Conservation (phyloP, 805 yeast species). For the Diddensiella caesifluorescens region DNA sequence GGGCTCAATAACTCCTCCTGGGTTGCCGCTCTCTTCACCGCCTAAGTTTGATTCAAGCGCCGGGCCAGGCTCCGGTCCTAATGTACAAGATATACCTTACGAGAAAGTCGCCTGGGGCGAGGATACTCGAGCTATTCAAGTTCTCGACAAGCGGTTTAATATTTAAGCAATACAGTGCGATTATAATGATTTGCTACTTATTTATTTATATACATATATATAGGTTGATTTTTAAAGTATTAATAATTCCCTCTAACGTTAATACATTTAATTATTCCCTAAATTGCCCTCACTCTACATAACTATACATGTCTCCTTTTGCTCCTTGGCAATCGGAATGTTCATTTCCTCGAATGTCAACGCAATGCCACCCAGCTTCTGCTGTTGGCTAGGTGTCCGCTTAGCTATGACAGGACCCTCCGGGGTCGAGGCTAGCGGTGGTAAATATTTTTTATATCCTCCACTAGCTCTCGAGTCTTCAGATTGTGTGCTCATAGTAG, state of each 20-base stretch:
- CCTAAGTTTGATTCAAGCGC: neutral
- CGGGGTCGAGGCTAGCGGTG: neutral
- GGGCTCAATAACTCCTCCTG: neutral
- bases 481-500: constrained; percentile 4
- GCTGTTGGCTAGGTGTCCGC: neutral
- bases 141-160: constrained; percentile 26
- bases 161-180: constrained; percentile 2
- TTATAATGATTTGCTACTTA: constrained; percentile 5
- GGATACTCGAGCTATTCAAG: constrained; percentile 30
- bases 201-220: neutral
- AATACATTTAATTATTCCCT: neutral
- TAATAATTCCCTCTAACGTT: neutral
- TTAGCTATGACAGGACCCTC: neutral
- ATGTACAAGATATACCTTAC: constrained; percentile 24
- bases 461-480: too few relatives aligned
- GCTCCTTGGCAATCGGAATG: constrained; percentile 25
- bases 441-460: too few relatives aligned
- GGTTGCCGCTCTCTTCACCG: neutral
- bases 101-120: constrained; percentile 29
- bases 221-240: neutral
- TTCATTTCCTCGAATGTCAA: constrained; percentile 35
- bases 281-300: constrained; percentile 28
- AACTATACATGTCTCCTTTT: constrained; percentile 27
- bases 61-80: neutral
- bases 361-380: constrained; percentile 19